Evolutionary conservation across 768 basidiomycete genomes (phyloP).

Genomic region (Boletus coccyginus): DNA sequence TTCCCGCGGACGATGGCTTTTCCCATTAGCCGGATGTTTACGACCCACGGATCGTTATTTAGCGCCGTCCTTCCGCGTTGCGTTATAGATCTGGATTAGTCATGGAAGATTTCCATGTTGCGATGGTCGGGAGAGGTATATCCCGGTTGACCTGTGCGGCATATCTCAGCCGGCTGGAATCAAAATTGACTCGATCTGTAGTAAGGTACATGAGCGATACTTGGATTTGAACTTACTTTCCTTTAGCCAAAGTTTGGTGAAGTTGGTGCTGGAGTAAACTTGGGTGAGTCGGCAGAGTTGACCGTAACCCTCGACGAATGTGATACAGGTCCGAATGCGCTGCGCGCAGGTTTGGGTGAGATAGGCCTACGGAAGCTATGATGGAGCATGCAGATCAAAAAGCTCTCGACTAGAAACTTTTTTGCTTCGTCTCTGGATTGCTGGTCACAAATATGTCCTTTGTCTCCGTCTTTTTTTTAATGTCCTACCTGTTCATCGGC

Average conservation of each 20-base stretch:
- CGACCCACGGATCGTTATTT: background rate
- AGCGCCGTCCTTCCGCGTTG: background rate
- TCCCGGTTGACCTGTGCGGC: constrained; percentile 50
- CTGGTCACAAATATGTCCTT: constrained; percentile 43
- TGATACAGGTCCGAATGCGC: constrained; percentile 45
- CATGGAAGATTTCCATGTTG: constrained; percentile 44
- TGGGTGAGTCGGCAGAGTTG: constrained; percentile 34
- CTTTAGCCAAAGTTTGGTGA: constrained; percentile 46
- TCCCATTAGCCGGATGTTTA: background rate
- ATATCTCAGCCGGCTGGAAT: constrained; percentile 43
- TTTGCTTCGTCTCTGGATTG: constrained; percentile 42
- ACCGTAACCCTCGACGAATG: background rate
- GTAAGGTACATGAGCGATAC: constrained; percentile 23
- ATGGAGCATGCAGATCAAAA: constrained; percentile 36
- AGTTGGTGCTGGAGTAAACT: constrained; percentile 53
- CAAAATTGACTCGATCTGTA: constrained; percentile 47
- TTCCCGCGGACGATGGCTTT: background rate
- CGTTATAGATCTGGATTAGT: background rate
- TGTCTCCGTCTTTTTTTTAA: constrained; percentile 31
- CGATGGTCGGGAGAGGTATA: constrained; percentile 56
- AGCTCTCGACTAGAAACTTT: constrained; percentile 30
- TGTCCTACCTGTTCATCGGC: background rate
- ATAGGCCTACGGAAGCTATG: constrained; percentile 45
- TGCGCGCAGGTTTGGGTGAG: constrained; percentile 39
- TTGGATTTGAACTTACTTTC: background rate